A percentile compares a stretch with the other conserved stretches of the same genome.
These are phyloP conservation scores for Metahyphopichia silvanorum DNA, from an alignment of 805 yeast species.

Conservation along the genomic window DNA sequence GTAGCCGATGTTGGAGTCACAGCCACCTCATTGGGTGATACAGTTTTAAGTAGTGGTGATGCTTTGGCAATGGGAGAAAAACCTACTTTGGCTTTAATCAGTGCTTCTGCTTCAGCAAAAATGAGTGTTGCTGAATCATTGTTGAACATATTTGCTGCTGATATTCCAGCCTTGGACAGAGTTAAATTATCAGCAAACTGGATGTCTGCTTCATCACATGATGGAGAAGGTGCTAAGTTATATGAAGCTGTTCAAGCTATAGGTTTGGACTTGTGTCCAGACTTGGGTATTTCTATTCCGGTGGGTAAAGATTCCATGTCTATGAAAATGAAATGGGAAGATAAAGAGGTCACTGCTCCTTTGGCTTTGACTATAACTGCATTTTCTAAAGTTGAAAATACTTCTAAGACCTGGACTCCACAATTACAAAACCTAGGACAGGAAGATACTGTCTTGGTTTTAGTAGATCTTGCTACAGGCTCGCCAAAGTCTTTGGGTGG, in stretches of 20 bases:
- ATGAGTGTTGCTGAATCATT: conserved; percentile 95
- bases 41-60: conserved; percentile 79
- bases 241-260: conserved; percentile 97
- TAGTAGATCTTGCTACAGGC: conserved; percentile 72
- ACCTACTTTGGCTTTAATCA: conserved; percentile 84
- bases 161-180: conserved; percentile 67
- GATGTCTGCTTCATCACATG: conserved; percentile 97
- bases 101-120: conserved; percentile 89
- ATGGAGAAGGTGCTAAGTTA: conserved; percentile 91
- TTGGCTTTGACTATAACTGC: conserved; percentile 88
- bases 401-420: conserved; percentile 95
- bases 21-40: conserved; percentile 80
- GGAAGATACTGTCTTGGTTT: conserved; percentile 61
- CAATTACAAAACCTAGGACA: conserved; percentile 49
- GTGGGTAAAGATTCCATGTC: conserved; percentile 99
- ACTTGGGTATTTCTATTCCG: conserved; percentile 85
- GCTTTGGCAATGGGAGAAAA: conserved; percentile 97
- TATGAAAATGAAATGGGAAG: conserved; percentile 97
- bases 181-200: conserved; percentile 94
- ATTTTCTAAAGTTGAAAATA: conserved; percentile 80
- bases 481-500: conserved; percentile 70
- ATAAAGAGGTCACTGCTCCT: conserved; percentile 93
- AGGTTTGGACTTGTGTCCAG: conserved; percentile 92
- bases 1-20: conserved; percentile 98
- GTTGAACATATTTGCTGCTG: conserved; percentile 85